Base-by-base conservation (phyloP, 352 stramenopile species). In the Pythium rhizo-oryzae region DNA sequence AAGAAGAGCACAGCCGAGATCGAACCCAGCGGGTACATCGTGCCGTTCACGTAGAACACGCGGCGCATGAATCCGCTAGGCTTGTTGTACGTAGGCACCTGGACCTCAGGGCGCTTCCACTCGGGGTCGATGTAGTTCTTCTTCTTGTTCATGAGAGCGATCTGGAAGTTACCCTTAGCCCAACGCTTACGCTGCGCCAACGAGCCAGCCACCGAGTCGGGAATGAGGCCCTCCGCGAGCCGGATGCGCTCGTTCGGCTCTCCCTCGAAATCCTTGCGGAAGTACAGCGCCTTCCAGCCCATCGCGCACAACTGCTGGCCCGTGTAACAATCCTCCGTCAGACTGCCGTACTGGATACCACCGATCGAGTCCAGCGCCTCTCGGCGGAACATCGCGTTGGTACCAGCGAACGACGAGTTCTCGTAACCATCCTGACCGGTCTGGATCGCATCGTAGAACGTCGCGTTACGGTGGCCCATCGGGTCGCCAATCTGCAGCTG, bases 41-140 rank as follows among this genome's bases (percentile, higher is more conserved):
- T 93, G 64, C 74, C 84, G 76, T 94, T 93, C 65, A 87, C 79
- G 71, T 89, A 94, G 57, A 93, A 94, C 49, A 94, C 77, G 51
- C 79, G 77, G 28, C 84, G 84, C 84, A 92, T 91, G 47, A 91
- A 92, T 37, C 75, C 76, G 77, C 86, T 89, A 12, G 73, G 70
- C 71, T 84, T 89, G 74, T 81, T 81, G 69, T 87, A 84, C 19
- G 75, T 49, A 8, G 76, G 76, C 21, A 72, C 49, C 23, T 62
- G 35, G 8, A 71, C 70, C 15, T 74, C 56, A 0, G 76, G 76
- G 8, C 60, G 54, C 54, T 74, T 71, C 76, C 76, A 82, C 28
- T 82, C 72, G 2, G 70, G 70, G 50, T 82, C 76, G 15, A 82
- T 77, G 61, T 74, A 76, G 28, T 76, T 77, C 61, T 78, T 79